phyloP scores from a whole-genome alignment of 108 stramenopile species.

The Schizochytrium sp. region DNA sequence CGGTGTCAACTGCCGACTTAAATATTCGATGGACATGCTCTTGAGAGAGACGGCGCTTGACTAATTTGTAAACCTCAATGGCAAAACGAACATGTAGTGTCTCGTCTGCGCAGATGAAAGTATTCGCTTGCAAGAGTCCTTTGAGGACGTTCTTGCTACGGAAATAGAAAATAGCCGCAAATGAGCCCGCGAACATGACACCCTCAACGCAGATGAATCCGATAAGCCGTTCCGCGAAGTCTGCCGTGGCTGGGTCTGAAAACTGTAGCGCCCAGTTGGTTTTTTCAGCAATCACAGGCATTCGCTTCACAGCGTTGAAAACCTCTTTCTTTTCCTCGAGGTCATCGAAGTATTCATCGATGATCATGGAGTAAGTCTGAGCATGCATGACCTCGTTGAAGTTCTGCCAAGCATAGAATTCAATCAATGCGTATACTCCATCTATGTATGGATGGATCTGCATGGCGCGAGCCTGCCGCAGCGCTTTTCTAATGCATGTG shows the following conservation, averaged over 20 bases:
- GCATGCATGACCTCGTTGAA: constrained; percentile 25
- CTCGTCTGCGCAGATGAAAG: neutral
- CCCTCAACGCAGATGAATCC: constrained; percentile 13
- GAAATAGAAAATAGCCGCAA: constrained; percentile 19
- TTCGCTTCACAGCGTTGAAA: neutral
- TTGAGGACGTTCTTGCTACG: neutral
- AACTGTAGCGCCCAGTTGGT: neutral
- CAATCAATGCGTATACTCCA: too few species aligned
- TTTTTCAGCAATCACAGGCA: neutral
- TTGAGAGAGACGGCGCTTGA: neutral
- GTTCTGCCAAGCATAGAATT: neutral
- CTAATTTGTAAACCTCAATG: neutral
- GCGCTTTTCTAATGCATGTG: too few species aligned
- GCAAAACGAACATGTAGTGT: constrained; percentile 17
- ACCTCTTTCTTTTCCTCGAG: neutral
- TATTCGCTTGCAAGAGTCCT: neutral
- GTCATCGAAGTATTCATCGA: neutral
- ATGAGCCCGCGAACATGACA: constrained; percentile 16
- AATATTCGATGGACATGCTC: neutral
- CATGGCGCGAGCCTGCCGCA: too few species aligned
- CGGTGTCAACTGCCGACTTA: neutral
- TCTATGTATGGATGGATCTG: too few species aligned
- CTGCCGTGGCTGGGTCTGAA: neutral
- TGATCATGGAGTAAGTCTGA: neutral
- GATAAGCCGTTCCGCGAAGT: neutral